phyloP scores from a whole-genome alignment of 306 rosid genomes.

The Cucurbita moschata region DNA sequence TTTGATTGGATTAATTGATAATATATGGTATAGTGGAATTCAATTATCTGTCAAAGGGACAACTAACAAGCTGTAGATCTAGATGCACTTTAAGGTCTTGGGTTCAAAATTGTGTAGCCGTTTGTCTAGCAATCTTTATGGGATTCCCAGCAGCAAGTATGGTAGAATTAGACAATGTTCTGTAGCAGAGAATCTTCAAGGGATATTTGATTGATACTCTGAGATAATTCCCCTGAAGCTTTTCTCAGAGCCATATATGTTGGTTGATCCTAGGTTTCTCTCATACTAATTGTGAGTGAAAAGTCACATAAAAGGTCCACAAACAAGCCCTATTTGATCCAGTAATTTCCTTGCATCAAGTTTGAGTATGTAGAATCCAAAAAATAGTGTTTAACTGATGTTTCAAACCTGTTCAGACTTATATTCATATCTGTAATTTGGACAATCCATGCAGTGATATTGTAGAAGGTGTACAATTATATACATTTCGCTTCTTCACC shows the following conservation, averaged over 20 bases:
- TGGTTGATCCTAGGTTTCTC: not conserved
- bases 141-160: not conserved
- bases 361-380: not conserved
- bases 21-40: not conserved
- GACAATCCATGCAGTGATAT: not conserved
- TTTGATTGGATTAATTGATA: not conserved
- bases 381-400: not conserved
- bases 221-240: not conserved
- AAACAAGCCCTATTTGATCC: not conserved
- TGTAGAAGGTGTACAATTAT: not conserved
- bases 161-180: not conserved
- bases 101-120: not conserved
- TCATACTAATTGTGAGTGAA: not conserved
- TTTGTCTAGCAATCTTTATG: not conserved
- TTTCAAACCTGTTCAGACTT: not conserved
- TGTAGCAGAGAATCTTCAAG: not conserved
- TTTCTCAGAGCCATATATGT: not conserved
- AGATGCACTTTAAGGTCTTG: not conserved
- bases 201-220: not conserved
- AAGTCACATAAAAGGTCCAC: not conserved
- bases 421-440: not conserved
- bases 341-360: not conserved
- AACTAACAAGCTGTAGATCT: not conserved
- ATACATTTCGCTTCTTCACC: conserved; percentile 21
- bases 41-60: not conserved